A percentile compares a stretch with the other conserved stretches of the same genome.
Evolutionary conservation across 768 basidiomycete genomes (phyloP).

Genomic region (Hebeloma cylindrosporum): DNA sequence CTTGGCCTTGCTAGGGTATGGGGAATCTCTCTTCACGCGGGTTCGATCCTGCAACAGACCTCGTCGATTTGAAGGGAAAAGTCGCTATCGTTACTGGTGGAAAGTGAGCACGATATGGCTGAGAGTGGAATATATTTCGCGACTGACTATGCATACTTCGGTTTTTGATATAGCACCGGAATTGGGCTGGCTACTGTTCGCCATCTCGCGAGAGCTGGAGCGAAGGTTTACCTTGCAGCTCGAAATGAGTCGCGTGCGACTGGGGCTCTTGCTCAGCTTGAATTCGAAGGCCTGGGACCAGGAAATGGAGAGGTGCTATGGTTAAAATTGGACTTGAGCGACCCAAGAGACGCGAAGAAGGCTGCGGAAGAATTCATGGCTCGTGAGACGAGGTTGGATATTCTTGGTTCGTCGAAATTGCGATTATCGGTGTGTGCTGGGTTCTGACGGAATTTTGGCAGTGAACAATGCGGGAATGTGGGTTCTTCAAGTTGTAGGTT

Average conservation of each 20-base stretch:
- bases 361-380: slow-evolving; percentile 49
- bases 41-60: slow-evolving; percentile 35
- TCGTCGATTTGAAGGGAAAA: slow-evolving; percentile 48
- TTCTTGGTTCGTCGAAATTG: slow-evolving; percentile 39
- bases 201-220: slow-evolving; percentile 51
- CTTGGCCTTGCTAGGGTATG: too few relatives aligned
- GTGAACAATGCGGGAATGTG: slow-evolving; percentile 61
- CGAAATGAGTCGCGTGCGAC: slow-evolving; percentile 46
- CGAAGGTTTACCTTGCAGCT: slow-evolving; percentile 60
- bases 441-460: slow-evolving; percentile 16
- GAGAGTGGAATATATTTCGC: too few relatives aligned
- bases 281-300: slow-evolving; percentile 41
- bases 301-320: slow-evolving; percentile 49
- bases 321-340: slow-evolving; percentile 51
- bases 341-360: slow-evolving; percentile 46
- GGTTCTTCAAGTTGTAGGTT: slow-evolving; percentile 10
- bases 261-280: slow-evolving; percentile 47
- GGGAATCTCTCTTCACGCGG: slow-evolving; percentile 15
- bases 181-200: slow-evolving; percentile 41
- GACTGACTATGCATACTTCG: not conserved
- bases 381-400: slow-evolving; percentile 53
- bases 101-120: slow-evolving; percentile 48
- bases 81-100: slow-evolving; percentile 59
- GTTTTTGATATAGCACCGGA: slow-evolving; percentile 21
- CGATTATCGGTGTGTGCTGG: not conserved